Conservation (phyloP, 1,139 yeast genomes). For the Entelexis paramagnoliae region DNA sequence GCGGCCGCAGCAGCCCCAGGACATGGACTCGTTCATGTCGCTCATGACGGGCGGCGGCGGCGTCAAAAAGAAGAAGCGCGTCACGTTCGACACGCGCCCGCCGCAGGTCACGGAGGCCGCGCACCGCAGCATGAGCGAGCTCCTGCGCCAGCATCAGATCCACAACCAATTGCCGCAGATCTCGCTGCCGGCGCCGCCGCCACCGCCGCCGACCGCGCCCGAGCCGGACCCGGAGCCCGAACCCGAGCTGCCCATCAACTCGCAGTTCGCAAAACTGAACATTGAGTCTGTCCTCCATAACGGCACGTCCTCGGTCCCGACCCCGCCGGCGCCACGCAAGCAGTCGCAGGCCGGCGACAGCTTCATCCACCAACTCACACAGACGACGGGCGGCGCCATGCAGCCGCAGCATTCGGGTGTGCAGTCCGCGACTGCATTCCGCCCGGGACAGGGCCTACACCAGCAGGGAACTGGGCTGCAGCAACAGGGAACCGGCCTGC, state of each 20-base stretch:
- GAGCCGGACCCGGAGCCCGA: slow-evolving; percentile 22
- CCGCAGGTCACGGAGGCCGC: slow-evolving; percentile 37
- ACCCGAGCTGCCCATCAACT: slow-evolving; percentile 30
- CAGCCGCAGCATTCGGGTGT: background rate
- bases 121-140: slow-evolving; percentile 34
- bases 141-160: slow-evolving; percentile 30
- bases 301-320: slow-evolving; percentile 32
- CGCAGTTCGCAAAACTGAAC: slow-evolving; percentile 33
- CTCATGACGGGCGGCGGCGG: slow-evolving; percentile 30
- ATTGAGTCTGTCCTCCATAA: slow-evolving; percentile 34
- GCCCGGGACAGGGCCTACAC: too few relatives aligned
- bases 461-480: background rate
- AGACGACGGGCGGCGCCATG: background rate
- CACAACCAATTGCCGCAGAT: slow-evolving; percentile 15
- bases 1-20: slow-evolving; percentile 29
- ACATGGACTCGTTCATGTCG: slow-evolving; percentile 33
- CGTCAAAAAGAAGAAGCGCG: slow-evolving; percentile 28
- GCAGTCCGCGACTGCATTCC: background rate
- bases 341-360: slow-evolving; percentile 23
- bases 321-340: slow-evolving; percentile 24
- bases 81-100: slow-evolving; percentile 33
- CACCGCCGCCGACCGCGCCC: slow-evolving; percentile 11
- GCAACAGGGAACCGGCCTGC: background rate
- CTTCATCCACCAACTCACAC: slow-evolving; percentile 21
- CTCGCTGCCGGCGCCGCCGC: slow-evolving; percentile 14